These are phyloP conservation scores for Simmondsia chinensis DNA, from an alignment of 148 eudicot species.

Conservation along the genomic window DNA sequence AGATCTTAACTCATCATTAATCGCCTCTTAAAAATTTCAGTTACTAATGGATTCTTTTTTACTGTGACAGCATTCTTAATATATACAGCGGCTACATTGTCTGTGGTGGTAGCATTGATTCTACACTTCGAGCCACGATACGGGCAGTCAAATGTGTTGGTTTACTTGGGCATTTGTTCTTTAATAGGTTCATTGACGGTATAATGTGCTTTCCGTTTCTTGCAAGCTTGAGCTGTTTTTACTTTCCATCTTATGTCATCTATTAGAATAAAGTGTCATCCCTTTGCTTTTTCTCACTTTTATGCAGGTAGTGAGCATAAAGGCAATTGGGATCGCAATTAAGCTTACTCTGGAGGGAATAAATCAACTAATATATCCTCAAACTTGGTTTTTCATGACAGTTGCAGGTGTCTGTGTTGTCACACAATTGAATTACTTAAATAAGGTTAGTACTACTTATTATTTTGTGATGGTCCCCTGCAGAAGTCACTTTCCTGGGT, in stretches of 20 bases:
- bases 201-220: slow-evolving; percentile 10
- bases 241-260: not conserved
- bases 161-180: slow-evolving; percentile 90
- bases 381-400: slow-evolving; percentile 75
- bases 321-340: slow-evolving; percentile 93
- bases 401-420: slow-evolving; percentile 67
- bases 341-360: slow-evolving; percentile 80
- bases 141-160: slow-evolving; percentile 78
- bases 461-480: no score
- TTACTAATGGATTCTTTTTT: slow-evolving; percentile 15
- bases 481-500: not conserved
- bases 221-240: not conserved
- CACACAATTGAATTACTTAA: slow-evolving; percentile 82
- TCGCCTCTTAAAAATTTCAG: no score
- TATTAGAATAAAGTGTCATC: no score
- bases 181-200: slow-evolving; percentile 85
- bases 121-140: slow-evolving; percentile 71
- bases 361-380: slow-evolving; percentile 61
- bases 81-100: slow-evolving; percentile 59
- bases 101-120: slow-evolving; percentile 50
- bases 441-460: slow-evolving; percentile 43
- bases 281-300: not conserved
- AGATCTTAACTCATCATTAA: not conserved
- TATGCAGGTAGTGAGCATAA: slow-evolving; percentile 83
- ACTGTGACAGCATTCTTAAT: slow-evolving; percentile 61